phyloP scores from a whole-genome alignment of 2,329 filamentous ascomycete genomes.

The Aspergillus glaucus region DNA sequence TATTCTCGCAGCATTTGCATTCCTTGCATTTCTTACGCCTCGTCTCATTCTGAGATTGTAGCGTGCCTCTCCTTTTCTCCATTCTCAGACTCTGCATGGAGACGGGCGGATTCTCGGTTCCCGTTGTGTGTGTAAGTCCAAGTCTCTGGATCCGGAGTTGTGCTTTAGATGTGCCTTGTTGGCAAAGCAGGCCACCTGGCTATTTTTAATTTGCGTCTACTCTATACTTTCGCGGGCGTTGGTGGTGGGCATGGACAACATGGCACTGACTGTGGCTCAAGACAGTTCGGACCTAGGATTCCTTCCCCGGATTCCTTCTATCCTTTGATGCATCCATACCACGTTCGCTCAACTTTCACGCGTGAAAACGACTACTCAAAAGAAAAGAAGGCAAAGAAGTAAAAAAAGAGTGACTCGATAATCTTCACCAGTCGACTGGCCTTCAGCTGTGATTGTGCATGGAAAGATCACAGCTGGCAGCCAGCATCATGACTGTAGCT shows the following conservation, averaged over 20 bases:
- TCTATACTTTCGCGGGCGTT: not conserved
- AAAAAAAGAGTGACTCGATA: not conserved
- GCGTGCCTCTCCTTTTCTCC: not conserved
- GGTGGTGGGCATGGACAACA: not conserved
- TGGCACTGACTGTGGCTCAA: not conserved
- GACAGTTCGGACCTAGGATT: not conserved
- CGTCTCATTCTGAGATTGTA: not conserved
- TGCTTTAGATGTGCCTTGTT: not conserved
- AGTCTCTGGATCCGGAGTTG: not conserved
- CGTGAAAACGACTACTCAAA: not conserved
- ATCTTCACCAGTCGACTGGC: not conserved
- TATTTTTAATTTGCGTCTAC: not conserved
- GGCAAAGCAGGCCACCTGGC: not conserved
- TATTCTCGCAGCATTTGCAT: not conserved
- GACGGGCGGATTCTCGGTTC: not conserved
- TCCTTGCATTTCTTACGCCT: not conserved
- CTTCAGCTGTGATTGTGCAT: not conserved
- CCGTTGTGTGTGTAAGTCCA: not conserved
- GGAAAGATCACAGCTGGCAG: not conserved
- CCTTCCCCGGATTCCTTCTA: not conserved
- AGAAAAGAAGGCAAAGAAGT: not conserved
- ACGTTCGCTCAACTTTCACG: not conserved
- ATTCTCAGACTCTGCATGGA: not conserved
- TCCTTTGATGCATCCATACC: not conserved
- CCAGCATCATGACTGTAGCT: conserved; percentile 28